phyloP scores from a whole-genome alignment of 1,284 basidiomycete genomes.

The Veloporphyrellus conicus region DNA sequence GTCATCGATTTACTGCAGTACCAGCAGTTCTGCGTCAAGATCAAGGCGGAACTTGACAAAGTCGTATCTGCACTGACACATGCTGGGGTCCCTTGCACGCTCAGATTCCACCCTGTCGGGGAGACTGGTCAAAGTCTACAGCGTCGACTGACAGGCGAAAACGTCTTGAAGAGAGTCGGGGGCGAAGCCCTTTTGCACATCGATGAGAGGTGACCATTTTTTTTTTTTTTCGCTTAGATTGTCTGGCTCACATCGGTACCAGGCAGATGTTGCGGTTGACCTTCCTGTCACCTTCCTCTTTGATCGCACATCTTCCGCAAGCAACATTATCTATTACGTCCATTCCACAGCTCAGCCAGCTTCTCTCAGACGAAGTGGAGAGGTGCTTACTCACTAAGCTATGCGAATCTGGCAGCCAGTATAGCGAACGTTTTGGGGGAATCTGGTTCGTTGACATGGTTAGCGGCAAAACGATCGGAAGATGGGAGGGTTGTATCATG shows the following conservation, averaged over 20 bases:
- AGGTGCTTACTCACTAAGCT: constrained; percentile 61
- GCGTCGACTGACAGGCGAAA: constrained; percentile 29
- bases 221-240: not conserved
- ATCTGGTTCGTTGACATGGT: constrained; percentile 74
- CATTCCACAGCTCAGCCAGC: constrained; percentile 66
- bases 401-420: constrained; percentile 58
- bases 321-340: constrained; percentile 68
- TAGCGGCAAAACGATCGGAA: constrained; percentile 61
- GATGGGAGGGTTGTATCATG: constrained; percentile 75
- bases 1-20: constrained; percentile 75
- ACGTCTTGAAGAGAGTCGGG: constrained; percentile 42
- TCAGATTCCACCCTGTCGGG: constrained; percentile 61
- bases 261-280: constrained; percentile 72
- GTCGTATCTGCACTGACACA: constrained; percentile 45
- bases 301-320: constrained; percentile 70
- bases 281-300: constrained; percentile 63
- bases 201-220: constrained; percentile 48
- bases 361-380: constrained; percentile 72
- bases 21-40: constrained; percentile 61
- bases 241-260: constrained; percentile 2
- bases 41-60: constrained; percentile 54
- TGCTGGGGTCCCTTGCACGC: constrained; percentile 53
- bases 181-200: constrained; percentile 69
- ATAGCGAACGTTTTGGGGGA: constrained; percentile 52
- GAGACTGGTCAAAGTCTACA: constrained; percentile 58